Evolutionary conservation across 1,284 basidiomycete genomes (phyloP).

Genomic region (Coriolopsis trogii): DNA sequence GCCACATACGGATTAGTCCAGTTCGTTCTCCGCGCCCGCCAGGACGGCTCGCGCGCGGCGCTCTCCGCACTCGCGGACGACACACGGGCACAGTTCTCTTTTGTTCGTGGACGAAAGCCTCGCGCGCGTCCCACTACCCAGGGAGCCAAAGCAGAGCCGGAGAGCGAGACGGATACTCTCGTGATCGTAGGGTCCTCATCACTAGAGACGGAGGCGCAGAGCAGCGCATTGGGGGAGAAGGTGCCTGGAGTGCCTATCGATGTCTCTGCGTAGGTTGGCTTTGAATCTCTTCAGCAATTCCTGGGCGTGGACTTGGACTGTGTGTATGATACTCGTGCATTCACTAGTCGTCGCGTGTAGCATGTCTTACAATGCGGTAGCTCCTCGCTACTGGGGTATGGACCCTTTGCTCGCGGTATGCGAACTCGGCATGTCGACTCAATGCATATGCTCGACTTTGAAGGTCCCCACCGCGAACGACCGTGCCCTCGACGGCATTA

Average conservation of each 20-base stretch:
- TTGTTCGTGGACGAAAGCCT: background rate
- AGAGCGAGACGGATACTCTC: background rate
- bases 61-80: constrained; percentile 12
- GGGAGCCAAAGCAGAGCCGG: background rate
- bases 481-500: no score
- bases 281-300: no score
- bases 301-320: no score
- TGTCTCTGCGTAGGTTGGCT: background rate
- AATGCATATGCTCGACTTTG: no score
- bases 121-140: background rate
- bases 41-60: constrained; percentile 10
- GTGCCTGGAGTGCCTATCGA: constrained; percentile 1
- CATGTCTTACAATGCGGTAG: no score
- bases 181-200: no score
- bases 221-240: background rate
- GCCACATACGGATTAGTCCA: constrained; percentile 13
- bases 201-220: background rate
- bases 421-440: no score
- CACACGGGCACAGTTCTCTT: constrained; percentile 9
- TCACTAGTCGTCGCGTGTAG: no score
- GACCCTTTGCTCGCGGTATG: no score
- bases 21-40: constrained; percentile 10
- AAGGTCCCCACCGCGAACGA: no score
- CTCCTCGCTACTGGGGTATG: no score
- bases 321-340: no score